Evolutionary conservation across 192 early-diverging fungal genomes (phyloP), one percentile per base, ranked within the genome.

Genomic region (Backusella westeae): DNA sequence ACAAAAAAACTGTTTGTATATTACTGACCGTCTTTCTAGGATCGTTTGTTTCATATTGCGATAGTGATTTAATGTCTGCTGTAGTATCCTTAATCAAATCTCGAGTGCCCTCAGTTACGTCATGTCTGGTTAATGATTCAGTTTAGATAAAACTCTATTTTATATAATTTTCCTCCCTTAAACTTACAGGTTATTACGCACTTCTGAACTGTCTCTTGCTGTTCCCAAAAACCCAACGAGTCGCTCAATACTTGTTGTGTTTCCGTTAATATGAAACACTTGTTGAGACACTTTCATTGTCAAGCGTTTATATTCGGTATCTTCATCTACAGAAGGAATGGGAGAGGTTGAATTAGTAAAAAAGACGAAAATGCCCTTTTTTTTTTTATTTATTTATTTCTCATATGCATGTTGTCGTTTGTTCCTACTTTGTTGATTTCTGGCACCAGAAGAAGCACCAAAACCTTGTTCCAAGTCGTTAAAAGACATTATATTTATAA

Each of bases 181-280:
- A 32, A 80, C 87, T 82, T 85, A 94, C 93, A 95, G 79, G 76
- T 92, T 89, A 66, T 82, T 82, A 17, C 97, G 89, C 63, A 95
- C 76, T 0, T 96, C 92, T 17, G 85, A 69, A 12, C 93, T 93
- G 77, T 98, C 96, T 73, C 90, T 89, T 44, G 84, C 73, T 2
- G 93, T 92, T 41, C 96, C 94, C 72, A 97, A 85, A 75, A 89
- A 90, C 17, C 82, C 82, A 12, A 97, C 92, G 0, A 94, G 85
- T 15, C 91, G 88, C 19, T 96, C 90, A 56, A 97, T 95, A 75
- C 89, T 90, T 10, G 93, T 93, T 34, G 96, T 93, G 80, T 93
- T 94, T 75, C 87, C 90, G 63, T 94, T 95, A 72, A 98, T 94
- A 44, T 87, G 86, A 81, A 96, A 97, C 38, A 98, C 89, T 75